Percentiles rank a stretch among this genome's conserved stretches.
Evolutionary conservation across 106 monocot species (phyloP).

Genomic region (Gastrodia elata): DNA sequence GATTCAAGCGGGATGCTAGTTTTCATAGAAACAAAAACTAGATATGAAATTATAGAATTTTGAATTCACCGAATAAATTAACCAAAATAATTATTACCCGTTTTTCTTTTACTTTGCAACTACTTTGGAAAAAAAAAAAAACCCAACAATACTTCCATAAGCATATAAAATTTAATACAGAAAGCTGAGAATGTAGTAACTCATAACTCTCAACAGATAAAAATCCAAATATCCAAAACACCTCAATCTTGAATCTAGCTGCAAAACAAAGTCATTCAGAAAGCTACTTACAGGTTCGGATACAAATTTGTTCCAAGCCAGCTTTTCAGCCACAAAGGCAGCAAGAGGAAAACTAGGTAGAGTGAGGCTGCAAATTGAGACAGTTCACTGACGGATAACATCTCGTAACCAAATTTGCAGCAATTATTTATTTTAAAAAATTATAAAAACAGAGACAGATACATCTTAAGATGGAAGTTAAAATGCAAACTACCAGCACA

Average conservation of each 20-base stretch:
- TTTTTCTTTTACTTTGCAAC: background rate
- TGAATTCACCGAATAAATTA: too few relatives aligned
- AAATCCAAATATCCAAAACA: background rate
- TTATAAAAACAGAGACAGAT: background rate
- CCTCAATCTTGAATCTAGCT: background rate
- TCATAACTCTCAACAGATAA: background rate
- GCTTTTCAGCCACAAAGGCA: conserved; percentile 54
- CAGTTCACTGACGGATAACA: background rate
- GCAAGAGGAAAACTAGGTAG: conserved; percentile 46
- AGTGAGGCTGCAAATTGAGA: conserved; percentile 32
- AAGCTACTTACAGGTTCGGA: conserved; percentile 32
- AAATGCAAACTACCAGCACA: conserved; percentile 49
- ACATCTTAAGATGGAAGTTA: background rate
- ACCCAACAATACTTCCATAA: background rate
- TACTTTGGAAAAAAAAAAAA: background rate
- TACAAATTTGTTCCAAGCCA: conserved; percentile 33
- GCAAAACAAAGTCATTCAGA: background rate
- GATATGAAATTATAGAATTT: too few relatives aligned
- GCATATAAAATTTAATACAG: background rate
- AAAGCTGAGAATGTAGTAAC: background rate
- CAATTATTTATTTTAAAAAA: too few relatives aligned
- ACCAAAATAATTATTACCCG: too few relatives aligned
- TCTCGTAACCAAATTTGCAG: background rate
- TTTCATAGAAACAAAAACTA: too few relatives aligned
- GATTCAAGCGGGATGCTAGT: too few relatives aligned